Evolutionary conservation across 2,329 filamentous ascomycete species (phyloP), one percentile per base, ranked within the genome.

Genomic region (Botrytis sinoallii): DNA sequence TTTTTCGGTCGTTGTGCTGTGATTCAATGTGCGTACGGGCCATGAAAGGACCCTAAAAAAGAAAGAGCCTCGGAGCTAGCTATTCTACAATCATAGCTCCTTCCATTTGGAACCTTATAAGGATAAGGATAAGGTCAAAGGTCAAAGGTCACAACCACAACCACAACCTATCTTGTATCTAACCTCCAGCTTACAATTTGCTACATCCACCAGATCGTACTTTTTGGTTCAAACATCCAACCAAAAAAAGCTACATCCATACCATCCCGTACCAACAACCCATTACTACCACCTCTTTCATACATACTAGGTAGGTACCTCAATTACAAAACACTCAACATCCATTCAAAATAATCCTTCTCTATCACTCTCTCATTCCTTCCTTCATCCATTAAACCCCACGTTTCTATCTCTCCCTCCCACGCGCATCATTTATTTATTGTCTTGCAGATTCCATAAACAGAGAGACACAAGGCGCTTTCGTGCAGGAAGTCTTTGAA

Each of bases 381-480:
- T 55, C 12, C 48, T n/a, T 72, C 64, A 52, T 69, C 42, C 52
- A 35, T 60, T 52, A 46, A 72, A 69, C 71, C 71, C 71, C 71
- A 72, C 71, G 71, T 72, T 72, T 69, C 40, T 35, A 42, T 32
- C 32, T 29, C 38, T 64, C 60, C 60, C 71, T 42, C 68, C 63
- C 71, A 69, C 48, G 52, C 60, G 60, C 35, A 63, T 42, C 38
- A 40, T n/a, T 42, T 40, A 42, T 63, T 69, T 69, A 60, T 48
- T 72, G 40, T 69, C 71, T 67, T 72, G 71, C 71, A 72, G 71
- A 61, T 72, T 72, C 48, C 63, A 60, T 69, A 69, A 57, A 69
- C 71, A 69, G 69, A 69, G 71, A 61, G 52, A 72, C 64, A 72
- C 71, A 72, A 72, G 64, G 64, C 71, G 71, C 71, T 61, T 59